Conservation (phyloP, 2,329 filamentous ascomycete genomes). For the Alternaria sp. region DNA sequence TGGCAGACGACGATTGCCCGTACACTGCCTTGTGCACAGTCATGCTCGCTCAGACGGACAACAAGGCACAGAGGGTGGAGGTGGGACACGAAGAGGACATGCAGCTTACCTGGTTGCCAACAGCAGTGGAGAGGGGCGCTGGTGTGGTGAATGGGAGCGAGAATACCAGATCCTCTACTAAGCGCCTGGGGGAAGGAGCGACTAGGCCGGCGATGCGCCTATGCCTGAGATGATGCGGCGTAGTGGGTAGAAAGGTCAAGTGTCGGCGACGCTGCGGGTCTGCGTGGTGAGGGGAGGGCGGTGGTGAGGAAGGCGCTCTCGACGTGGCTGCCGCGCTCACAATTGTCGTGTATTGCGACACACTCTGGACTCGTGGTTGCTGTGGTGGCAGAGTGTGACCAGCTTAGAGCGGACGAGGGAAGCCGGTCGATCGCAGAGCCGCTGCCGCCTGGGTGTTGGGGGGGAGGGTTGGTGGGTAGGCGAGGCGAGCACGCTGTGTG, state of each 20-base stretch:
- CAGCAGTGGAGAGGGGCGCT: slow-evolving; percentile 25
- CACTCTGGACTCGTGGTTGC: slow-evolving; percentile 1
- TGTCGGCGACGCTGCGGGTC: slow-evolving; percentile 18
- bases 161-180: slow-evolving; percentile 55
- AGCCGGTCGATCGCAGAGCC: slow-evolving; percentile 39
- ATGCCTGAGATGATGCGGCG: slow-evolving; percentile 33
- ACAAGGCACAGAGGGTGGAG: slow-evolving; percentile 14
- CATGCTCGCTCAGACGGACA: slow-evolving; percentile 12
- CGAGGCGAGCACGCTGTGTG: slow-evolving; percentile 19
- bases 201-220: slow-evolving; percentile 48
- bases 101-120: slow-evolving; percentile 47
- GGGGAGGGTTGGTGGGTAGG: slow-evolving; percentile 24
- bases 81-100: slow-evolving; percentile 26
- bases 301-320: slow-evolving; percentile 8
- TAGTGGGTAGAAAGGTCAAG: slow-evolving; percentile 28
- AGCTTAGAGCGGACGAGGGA: slow-evolving; percentile 31
- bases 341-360: slow-evolving; percentile 23
- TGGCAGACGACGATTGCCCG: slow-evolving; percentile 15
- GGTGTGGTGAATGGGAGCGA: slow-evolving; percentile 46
- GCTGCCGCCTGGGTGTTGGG: slow-evolving; percentile 28
- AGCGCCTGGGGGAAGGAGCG: slow-evolving; percentile 52
- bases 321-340: slow-evolving; percentile 8
- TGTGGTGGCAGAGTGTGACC: slow-evolving; percentile 20
- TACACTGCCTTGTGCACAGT: slow-evolving; percentile 13
- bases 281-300: slow-evolving; percentile 8